Evolutionary conservation across 164 flowering plant species (phyloP), one percentile per base, ranked within the genome.

Genomic region (Nymphaea colorata): DNA sequence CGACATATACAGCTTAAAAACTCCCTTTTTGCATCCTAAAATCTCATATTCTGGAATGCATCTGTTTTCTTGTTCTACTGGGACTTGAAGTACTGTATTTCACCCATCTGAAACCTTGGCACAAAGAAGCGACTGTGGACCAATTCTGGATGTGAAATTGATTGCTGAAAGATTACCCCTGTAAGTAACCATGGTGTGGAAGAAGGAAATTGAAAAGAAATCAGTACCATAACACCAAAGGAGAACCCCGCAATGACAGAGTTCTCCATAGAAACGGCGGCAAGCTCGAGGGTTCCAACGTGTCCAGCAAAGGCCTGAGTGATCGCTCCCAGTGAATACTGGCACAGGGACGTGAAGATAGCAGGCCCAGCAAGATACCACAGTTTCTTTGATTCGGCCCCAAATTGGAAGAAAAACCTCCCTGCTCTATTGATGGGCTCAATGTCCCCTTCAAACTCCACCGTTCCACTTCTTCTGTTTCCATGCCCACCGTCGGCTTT

Each of bases 221-320:
- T 6, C 15, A 36, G 42, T 68, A 73, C 76, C 76, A 73, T 69
- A 43, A 69, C 43, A 7, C 76, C 76, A 6, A 69, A 73, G 59
- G 69, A 69, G 59, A 73, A 73, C 61, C 76, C 76, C 25, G 76
- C 76, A 53, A 73, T 66, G 44, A 73, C 72, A 16, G 76, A 69
- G 64, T 73, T 73, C 59, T 69, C 76, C 41, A 73, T n/a, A 62
- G 76, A 69, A 65, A 73, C 61, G 18, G 76, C 76, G 10, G 76
- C 76, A 44, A 73, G 76, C 41, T 66, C 66, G 42, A 73, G 62
- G 8, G 68, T 69, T 12, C 69, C 72, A 44, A 73, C 63, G 60
- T 73, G 75, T 62, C 75, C 75, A 41, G 70, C 70, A 64, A 73
- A 51, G 51, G 61, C 66, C 66, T 73, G 75, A 18, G 72, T 73